Evolutionary conservation across 1,284 basidiomycete species (phyloP), one percentile per base, ranked within the genome.

Genomic region (Ustilago hordei): DNA sequence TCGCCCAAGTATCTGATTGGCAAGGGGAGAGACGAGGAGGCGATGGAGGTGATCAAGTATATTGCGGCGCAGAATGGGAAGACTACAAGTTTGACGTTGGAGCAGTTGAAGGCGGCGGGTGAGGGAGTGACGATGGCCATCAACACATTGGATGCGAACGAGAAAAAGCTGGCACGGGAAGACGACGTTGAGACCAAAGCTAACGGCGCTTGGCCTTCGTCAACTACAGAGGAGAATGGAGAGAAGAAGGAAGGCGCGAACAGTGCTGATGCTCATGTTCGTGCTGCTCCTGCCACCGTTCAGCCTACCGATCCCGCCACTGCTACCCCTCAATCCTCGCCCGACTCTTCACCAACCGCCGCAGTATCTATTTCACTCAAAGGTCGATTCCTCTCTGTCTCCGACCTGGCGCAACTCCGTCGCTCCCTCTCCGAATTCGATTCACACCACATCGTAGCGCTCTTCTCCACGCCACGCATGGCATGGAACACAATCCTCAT

Each of bases 1-100:
- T 90, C 90, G 13, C 89, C 91, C 31, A 91, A 91, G 81, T 91
- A 89, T 85, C 89, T 94, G 35, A 90, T 94, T 84, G 90, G 90
- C 7, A 90, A 91, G 65, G 92, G 92, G 0, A 87, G 88, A 43
- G 92, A 94, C 77, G 89, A 88, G 15, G 90, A 91, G 57, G 93
- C 93, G 0, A 90, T 94, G 31, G 89, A 89, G 17, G 89, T 93
- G 57, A 87, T 95, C 28, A 89, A 91, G 69, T 88, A 88, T 35
- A 89, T 94, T 19, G 93, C 93, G 2, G 86, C 86, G 36, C 92
- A 90, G 86, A 94, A 95, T 83, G 88, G 89, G 2, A 89, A 63
- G 57, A 64, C n/a, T 1, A 69, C 73, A 8, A 67, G 45, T 2
- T 56, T 82, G 59, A 83, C 82, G 3, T 58, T 82, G 47, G 80